Evolutionary conservation across 2,329 filamentous ascomycete genomes (phyloP), one percentile per base, ranked within the genome.

Genomic region (Trichoderma endophyticum): DNA sequence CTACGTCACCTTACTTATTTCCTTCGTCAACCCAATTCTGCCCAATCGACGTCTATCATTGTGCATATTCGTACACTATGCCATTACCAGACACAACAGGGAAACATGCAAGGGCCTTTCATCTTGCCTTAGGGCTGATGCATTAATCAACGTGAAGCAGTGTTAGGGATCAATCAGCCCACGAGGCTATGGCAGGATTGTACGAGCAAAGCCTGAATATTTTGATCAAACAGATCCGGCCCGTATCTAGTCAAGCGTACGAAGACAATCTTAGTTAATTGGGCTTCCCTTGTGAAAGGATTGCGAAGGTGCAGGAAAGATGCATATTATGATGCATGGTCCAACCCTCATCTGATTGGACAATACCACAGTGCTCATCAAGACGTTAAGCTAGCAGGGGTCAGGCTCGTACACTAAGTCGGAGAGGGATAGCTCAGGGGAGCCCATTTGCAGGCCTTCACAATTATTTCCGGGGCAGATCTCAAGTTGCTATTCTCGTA

Each of bases 341-440:
- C 9, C 0, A 18, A 21, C 5, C 6, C 39, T 6, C 7, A 21
- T 26, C 28, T 69, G 54, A 60, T 69, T 69, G 56, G 65, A 48
- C 54, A 57, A 34, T 12, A 30, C n/a, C 4, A 24, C 6, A 18
- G 34, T 21, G 21, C 56, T 34, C 64, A 48, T 34, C 24, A 26
- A 15, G 18, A 59, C 32, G 14, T 18, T 14, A 61, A 34, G 21
- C 56, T 60, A 34, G 56, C 65, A 69, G 26, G 65, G 65, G 28
- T 61, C 26, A 32, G 36, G n/a, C 65, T 69, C 65, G 65, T 69
- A 69, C 65, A 69, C 65, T 60, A 69, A 60, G 56, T 69, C 65
- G 26, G 36, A 69, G 28, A 28, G 6, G 36, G 65, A 51, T 61
- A 60, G 65, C 36, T 48, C 34, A 60, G 36, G 65, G 34, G 65